These are phyloP conservation scores for Phascolomyces articulosus DNA, from an alignment of 371 early-diverging fungal species.

Conservation along the genomic window DNA sequence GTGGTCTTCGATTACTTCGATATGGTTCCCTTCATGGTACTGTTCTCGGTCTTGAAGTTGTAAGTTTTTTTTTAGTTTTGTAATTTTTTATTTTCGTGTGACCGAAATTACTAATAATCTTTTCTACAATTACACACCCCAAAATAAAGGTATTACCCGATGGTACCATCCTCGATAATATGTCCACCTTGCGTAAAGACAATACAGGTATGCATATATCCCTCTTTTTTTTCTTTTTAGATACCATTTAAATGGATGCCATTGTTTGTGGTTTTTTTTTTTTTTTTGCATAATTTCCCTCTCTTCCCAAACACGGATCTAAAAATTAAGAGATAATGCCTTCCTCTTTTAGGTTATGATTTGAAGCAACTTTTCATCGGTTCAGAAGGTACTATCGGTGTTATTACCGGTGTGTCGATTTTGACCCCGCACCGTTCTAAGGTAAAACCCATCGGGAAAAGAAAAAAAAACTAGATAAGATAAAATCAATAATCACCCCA, in stretches of 20 bases:
- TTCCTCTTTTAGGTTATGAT: constrained; percentile 69
- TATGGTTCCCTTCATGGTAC: constrained; percentile 96
- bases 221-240: too few species aligned
- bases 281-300: not conserved
- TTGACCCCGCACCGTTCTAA: constrained; percentile 51
- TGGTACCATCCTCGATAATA: constrained; percentile 83
- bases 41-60: constrained; percentile 88
- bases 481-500: too few species aligned
- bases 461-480: not conserved
- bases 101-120: constrained; percentile 11
- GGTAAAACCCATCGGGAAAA: too few species aligned
- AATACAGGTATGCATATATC: constrained; percentile 66
- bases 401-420: constrained; percentile 88
- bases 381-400: constrained; percentile 90
- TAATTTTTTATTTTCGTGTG: not conserved
- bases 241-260: not conserved
- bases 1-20: constrained; percentile 90
- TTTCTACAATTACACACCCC: not conserved
- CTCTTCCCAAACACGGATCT: too few species aligned
- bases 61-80: constrained; percentile 18
- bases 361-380: constrained; percentile 95
- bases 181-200: constrained; percentile 79
- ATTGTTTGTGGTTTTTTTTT: not conserved
- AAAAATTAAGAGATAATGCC: too few species aligned
- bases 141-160: constrained; percentile 72